Evolutionary conservation across 331 rosid genomes (phyloP).

Genomic region (Prunus yedoensis): DNA sequence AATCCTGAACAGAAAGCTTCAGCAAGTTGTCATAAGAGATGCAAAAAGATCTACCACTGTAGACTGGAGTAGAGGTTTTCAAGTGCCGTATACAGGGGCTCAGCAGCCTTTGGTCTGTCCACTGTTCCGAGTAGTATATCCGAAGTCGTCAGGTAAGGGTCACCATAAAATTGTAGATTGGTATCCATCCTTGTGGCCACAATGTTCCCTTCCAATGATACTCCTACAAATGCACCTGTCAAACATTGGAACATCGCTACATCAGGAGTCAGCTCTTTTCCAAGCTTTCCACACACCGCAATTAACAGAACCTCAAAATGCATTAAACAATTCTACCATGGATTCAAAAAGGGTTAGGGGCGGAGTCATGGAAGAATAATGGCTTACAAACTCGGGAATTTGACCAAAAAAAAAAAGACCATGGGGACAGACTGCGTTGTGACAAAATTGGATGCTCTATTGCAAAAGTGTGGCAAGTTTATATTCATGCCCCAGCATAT

Average conservation of each 20-base stretch:
- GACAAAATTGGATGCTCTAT: no score
- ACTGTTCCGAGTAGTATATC: slow-evolving; percentile 80
- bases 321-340: neutral
- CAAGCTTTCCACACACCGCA: neutral
- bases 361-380: neutral
- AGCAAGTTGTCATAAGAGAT: neutral
- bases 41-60: slow-evolving; percentile 29
- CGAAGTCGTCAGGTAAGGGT: slow-evolving; percentile 84
- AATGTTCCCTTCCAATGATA: slow-evolving; percentile 86
- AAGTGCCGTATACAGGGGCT: slow-evolving; percentile 69
- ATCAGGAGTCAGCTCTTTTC: slow-evolving; percentile 9
- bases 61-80: slow-evolving; percentile 61
- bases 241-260: slow-evolving; percentile 8
- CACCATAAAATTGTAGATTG: slow-evolving; percentile 80
- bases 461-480: neutral
- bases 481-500: no score
- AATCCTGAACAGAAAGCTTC: neutral
- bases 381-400: neutral
- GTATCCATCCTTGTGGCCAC: slow-evolving; percentile 85
- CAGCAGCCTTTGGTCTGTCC: slow-evolving; percentile 86
- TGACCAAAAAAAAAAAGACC: neutral
- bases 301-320: neutral
- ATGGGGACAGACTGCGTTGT: no score
- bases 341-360: no score
- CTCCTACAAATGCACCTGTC: slow-evolving; percentile 90